These are phyloP conservation scores for Filosporella fistucella DNA, from an alignment of 495 filamentous ascomycete species.

Conservation along the genomic window DNA sequence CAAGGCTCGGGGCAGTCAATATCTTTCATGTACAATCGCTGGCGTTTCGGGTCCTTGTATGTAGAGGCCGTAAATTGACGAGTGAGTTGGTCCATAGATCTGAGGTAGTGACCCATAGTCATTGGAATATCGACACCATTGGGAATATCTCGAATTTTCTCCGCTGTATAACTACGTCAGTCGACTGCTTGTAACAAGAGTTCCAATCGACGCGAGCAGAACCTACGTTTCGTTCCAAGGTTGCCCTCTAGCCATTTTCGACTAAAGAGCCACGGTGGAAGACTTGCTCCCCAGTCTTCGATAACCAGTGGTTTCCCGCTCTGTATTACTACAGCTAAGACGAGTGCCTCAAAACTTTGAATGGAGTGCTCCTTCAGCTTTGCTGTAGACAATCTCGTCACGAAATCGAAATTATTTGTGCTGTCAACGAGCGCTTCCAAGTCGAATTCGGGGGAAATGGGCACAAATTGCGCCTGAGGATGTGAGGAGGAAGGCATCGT, in stretches of 20 bases:
- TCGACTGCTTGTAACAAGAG: no score
- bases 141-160: slow-evolving; percentile 70
- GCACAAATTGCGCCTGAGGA: slow-evolving; percentile 70
- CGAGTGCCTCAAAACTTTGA: slow-evolving; percentile 73
- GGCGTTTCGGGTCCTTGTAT: slow-evolving; percentile 64
- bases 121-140: slow-evolving; percentile 66
- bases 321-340: slow-evolving; percentile 73
- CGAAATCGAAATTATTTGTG: slow-evolving; percentile 80
- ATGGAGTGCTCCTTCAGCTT: slow-evolving; percentile 67
- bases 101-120: slow-evolving; percentile 82
- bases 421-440: slow-evolving; percentile 65
- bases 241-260: slow-evolving; percentile 70
- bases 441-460: slow-evolving; percentile 80
- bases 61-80: slow-evolving; percentile 59
- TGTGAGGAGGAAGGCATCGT: slow-evolving; percentile 65
- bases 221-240: slow-evolving; percentile 68
- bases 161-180: slow-evolving; percentile 30
- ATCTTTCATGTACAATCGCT: slow-evolving; percentile 91
- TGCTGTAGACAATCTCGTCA: slow-evolving; percentile 66
- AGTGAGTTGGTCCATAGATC: slow-evolving; percentile 71
- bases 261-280: slow-evolving; percentile 67
- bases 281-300: slow-evolving; percentile 73
- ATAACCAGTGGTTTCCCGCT: slow-evolving; percentile 83
- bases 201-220: neutral
- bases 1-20: slow-evolving; percentile 88